Base-by-base conservation (phyloP, 331 rosid species). In the Quercus tomentella region DNA sequence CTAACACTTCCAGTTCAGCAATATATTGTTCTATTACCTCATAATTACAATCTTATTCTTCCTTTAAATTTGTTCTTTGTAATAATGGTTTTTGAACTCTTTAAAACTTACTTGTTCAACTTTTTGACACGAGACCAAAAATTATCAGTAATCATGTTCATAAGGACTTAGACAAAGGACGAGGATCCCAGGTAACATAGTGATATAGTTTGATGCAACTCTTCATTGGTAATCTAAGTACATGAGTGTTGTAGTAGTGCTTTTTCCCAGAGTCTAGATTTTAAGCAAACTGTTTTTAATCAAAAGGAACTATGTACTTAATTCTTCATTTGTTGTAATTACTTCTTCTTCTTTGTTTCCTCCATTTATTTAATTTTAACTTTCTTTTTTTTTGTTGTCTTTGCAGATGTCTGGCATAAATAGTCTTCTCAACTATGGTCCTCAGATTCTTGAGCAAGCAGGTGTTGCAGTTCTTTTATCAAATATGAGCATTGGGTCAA, bases 321-420 rank as follows among this genome's bases (percentile, higher is more conserved):
- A 49, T 49, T 49, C 49, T 41, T 41, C 14, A 41, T 41, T 41
- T 41, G 49, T 10, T 41, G 4, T 41, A 41, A 41, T 41, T 49
- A 1, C 18, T 25, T 18, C 21, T 26, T 62, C 69, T 62, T 62
- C 30, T 25, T 60, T 61, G 7, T 28, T 30, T 28, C 17, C 55
- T 14, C 55, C 43, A 63, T 6, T 28, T 28, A 33, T 15, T 28
- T 30, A 30, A 30, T 30, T 28, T 2, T 43, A 23, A 43, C 74
- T n/a, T 43, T 45, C 10, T 52, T 18, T 10, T 33, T 25, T 18
- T 52, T 31, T 70, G n/a, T 51, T 7, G 35, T 21, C 51, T 33
- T 25, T 61, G 77, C 83, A 92, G 97, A 75, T 79, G 78, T 72
- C 90, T 66, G 97, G 97, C 51, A 92, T 92, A 85, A 88, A 88